phyloP scores from a whole-genome alignment of 2,329 filamentous ascomycete species.

The Thielaviopsis punctulata region DNA sequence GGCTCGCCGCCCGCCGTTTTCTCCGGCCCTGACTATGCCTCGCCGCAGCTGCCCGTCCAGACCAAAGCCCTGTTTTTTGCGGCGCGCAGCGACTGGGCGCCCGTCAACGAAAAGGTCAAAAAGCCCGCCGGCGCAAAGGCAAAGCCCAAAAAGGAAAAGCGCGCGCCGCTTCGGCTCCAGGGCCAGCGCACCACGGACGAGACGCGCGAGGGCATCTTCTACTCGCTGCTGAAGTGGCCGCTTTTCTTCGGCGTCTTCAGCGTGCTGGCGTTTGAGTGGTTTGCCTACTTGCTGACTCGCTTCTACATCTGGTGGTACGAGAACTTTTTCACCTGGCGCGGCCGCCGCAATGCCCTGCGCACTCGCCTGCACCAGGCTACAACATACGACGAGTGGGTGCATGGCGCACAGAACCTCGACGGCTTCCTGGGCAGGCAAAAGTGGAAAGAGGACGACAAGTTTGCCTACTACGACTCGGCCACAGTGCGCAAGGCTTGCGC shows the following conservation, averaged over 20 bases:
- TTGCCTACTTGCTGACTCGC: constrained; percentile 63
- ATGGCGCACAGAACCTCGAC: constrained; percentile 64
- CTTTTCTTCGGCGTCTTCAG: constrained; percentile 46
- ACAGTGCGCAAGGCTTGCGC: constrained; percentile 63
- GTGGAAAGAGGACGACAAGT: constrained; percentile 66
- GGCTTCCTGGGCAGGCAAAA: constrained; percentile 59
- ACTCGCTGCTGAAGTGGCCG: constrained; percentile 81
- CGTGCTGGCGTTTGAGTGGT: constrained; percentile 14
- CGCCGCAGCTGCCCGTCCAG: constrained; percentile 15
- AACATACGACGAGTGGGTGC: constrained; percentile 71
- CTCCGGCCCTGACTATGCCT: constrained; percentile 11
- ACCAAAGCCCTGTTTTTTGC: constrained; percentile 49
- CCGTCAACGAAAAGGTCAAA: constrained; percentile 54
- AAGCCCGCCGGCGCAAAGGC: constrained; percentile 21
- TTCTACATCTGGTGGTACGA: constrained; percentile 89
- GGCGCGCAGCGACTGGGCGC: constrained; percentile 90
- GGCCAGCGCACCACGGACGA: constrained; percentile 63
- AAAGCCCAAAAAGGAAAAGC: constrained; percentile 19
- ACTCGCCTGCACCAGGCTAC: constrained; percentile 52
- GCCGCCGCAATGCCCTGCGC: constrained; percentile 54
- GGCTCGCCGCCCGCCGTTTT: constrained; percentile 23
- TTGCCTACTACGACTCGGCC: constrained; percentile 72
- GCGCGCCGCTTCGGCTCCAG: constrained; percentile 19
- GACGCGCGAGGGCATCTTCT: constrained; percentile 84
- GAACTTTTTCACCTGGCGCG: constrained; percentile 78